Base-by-base conservation (phyloP, 108 stramenopile genomes). In the Aurantiochytrium sp. region DNA sequence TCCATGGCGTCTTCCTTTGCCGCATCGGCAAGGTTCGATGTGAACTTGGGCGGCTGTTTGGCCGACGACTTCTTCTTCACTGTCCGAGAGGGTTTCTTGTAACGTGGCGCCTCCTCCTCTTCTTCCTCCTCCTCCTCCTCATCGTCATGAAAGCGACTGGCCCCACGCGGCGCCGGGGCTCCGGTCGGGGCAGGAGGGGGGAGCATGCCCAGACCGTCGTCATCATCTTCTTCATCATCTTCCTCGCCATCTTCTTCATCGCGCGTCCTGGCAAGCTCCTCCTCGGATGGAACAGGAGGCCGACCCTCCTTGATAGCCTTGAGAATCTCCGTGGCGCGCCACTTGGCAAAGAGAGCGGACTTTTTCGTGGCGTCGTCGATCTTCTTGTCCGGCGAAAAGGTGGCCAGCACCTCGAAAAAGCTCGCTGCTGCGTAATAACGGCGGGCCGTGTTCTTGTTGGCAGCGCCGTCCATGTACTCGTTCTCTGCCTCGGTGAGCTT, bases 281-380 rank as follows among this genome's bases (percentile, higher is more conserved):
- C 76, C 12, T 83, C 76, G 23, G 76, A 53, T 12, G 76, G 76
- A 6, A 47, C 51, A 35, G 76, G 76, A 12, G 76, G 49, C 71
- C 95, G 89, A 45, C 97, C 97, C 73, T 97, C 96, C 60, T 97
- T 97, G 29, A 98, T 93, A 5, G 96, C 96, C 89, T 97, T 98
- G 58, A 98, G 89, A 89, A 97, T 98, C 45, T 98, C 97, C 3
- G 97, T 95, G 12, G 97, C 96, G 87, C 97, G 97, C 96, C 96
- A 98, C 88, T 97, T 98, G 73, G 94, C 93, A 91, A 97, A 98
- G 14, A 29, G 94, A 89, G 87, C 88, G 25, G 44, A 60, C 45
- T 91, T 89, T 23, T 59, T 87, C 12, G 47, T 44, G 58, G 29
- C 89, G 5, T 90, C 90, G 18, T 72, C 91, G 51, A 88, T 90